Base-by-base conservation (phyloP, 441 rosid species). In the Brassica balearica region DNA sequence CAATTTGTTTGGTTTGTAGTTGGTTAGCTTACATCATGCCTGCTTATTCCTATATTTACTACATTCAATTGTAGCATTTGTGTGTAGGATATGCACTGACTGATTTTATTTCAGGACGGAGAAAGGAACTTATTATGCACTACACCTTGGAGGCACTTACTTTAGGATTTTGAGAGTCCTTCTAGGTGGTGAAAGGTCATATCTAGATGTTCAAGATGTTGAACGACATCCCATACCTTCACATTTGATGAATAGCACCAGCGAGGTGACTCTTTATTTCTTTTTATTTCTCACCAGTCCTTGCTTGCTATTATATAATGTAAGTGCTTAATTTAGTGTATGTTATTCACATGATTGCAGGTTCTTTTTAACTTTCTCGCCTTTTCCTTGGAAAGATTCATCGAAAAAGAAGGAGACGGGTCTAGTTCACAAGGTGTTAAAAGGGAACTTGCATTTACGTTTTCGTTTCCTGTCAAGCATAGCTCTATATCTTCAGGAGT, bases 401-500 rank as follows among this genome's bases (percentile, higher is more conserved):
- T 90, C 8, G 97, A 91, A 82, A 82, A 86, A 55, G 98, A 89
- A 86, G 92, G 83, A 85, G 81, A 66, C n/a, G 85, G 78, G 69
- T 65, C 83, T 1, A 36, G 4, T 76, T 85, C 88, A 46, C 20
- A 61, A 20, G 65, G 38, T 59, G 82, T 71, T 71, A 80, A 76
- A 78, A 88, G 87, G 85, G 91, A 91, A 72, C 91, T 94, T 67
- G 98, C 97, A 36, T 94, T 96, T 77, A 91, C 97, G 51, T 92
- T 96, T 77, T 94, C 99, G 15, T 96, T 92, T 81, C 99, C 99
- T 4, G 90, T 94, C 60, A 96, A 87, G 78, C 99, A 94, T 68
- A 82, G 72, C 2, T 94, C 99, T 51, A 78, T 83, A 58, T 82
- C 87, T 61, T 88, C 97, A 0, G 99, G 97, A 69, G 65, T 78